These are phyloP conservation scores for Termitomyces heimii DNA, from an alignment of 768 basidiomycete genomes.

Conservation along the genomic window DNA sequence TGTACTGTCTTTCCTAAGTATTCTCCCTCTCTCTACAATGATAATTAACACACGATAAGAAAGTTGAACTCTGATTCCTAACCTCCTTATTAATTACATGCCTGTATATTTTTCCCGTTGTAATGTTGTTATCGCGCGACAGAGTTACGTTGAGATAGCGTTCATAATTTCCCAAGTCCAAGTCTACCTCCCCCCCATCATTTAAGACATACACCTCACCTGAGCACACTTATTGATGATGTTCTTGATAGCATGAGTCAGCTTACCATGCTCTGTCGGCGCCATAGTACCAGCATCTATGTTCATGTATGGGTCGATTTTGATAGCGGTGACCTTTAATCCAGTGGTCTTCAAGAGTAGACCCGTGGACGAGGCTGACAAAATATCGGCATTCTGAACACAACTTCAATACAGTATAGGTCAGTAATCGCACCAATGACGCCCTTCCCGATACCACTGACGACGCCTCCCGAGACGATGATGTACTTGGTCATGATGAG, in stretches of 20 bases:
- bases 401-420: slow-evolving; percentile 14
- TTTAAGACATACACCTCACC: slow-evolving; percentile 98
- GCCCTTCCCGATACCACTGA: slow-evolving; percentile 98
- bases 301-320: slow-evolving; percentile 99
- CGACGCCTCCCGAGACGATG: slow-evolving; percentile 92
- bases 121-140: slow-evolving; percentile 94
- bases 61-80: slow-evolving; percentile 17
- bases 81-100: slow-evolving; percentile 98
- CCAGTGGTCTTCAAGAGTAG: slow-evolving; percentile 92
- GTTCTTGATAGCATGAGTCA: background rate
- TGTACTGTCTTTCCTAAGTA: slow-evolving; percentile 98
- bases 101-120: slow-evolving; percentile 95
- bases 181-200: slow-evolving; percentile 96
- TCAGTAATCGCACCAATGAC: slow-evolving; percentile 78
- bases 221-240: slow-evolving; percentile 1
- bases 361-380: slow-evolving; percentile 89
- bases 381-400: slow-evolving; percentile 10
- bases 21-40: slow-evolving; percentile 64
- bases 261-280: slow-evolving; percentile 93
- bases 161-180: slow-evolving; percentile 98
- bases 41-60: background rate
- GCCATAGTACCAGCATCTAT: slow-evolving; percentile 99
- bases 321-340: slow-evolving; percentile 96
- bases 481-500: slow-evolving; percentile 91
- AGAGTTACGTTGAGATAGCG: slow-evolving; percentile 94